A percentile compares a stretch with the other conserved stretches of the same genome.
phyloP scores from a whole-genome alignment of 805 yeast genomes.

The Maudiozyma serrabonitensis region DNA sequence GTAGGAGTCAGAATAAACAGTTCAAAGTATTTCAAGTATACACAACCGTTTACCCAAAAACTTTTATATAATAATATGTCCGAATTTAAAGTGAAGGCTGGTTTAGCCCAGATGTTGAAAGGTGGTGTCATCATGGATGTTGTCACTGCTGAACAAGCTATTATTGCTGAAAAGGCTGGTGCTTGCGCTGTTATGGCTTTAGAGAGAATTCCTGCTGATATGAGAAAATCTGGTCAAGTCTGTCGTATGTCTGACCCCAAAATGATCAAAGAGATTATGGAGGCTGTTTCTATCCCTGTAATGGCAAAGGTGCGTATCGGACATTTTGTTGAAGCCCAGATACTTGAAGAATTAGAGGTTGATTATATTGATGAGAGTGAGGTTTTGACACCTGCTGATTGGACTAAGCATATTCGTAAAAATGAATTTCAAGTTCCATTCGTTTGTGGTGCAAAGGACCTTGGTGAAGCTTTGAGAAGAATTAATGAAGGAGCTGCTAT shows the following conservation, averaged over 20 bases:
- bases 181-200: slow-evolving; percentile 88
- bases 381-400: slow-evolving; percentile 77
- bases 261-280: slow-evolving; percentile 68
- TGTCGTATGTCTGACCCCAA: slow-evolving; percentile 82
- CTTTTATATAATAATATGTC: not conserved
- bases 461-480: slow-evolving; percentile 76
- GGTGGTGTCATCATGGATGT: slow-evolving; percentile 72
- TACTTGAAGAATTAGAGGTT: slow-evolving; percentile 58
- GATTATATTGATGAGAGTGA: slow-evolving; percentile 82
- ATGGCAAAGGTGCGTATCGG: slow-evolving; percentile 86
- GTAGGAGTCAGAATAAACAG: no score
- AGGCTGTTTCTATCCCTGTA: slow-evolving; percentile 54
- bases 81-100: slow-evolving; percentile 45
- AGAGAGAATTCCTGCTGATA: slow-evolving; percentile 78
- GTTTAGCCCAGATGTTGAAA: slow-evolving; percentile 78
- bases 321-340: slow-evolving; percentile 73
- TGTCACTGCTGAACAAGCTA: slow-evolving; percentile 71
- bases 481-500: slow-evolving; percentile 77
- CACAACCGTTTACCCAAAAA: slow-evolving; percentile 35
- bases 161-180: slow-evolving; percentile 72
- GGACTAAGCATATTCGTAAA: slow-evolving; percentile 53
- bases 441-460: slow-evolving; percentile 75
- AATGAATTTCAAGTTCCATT: slow-evolving; percentile 57
- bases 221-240: slow-evolving; percentile 72
- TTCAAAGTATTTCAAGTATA: no score